Evolutionary conservation across 78 protist genomes (phyloP).

Genomic region (Tieghemostelium lacteum): DNA sequence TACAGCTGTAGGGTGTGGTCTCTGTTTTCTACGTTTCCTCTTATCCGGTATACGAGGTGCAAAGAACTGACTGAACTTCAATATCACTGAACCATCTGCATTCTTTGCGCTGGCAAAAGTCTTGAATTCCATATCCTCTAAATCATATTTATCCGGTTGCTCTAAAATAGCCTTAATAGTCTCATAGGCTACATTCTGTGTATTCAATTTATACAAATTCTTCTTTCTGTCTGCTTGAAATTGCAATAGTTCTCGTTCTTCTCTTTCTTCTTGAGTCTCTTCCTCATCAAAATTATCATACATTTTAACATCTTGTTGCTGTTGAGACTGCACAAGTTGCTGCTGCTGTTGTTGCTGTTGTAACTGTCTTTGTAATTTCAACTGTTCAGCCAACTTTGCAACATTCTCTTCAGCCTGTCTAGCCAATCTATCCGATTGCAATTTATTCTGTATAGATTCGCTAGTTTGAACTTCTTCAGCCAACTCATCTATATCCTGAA

Average conservation of each 20-base stretch:
- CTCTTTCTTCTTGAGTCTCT: background rate
- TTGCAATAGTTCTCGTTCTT: background rate
- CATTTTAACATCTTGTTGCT: background rate
- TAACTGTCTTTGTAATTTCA: background rate
- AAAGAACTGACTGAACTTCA: constrained; percentile 52
- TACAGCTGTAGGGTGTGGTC: too few species aligned
- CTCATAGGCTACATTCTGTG: background rate
- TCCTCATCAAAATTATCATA: constrained; percentile 3
- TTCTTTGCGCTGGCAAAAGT: constrained; percentile 35
- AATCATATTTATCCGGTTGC: background rate
- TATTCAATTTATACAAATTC: constrained; percentile 24
- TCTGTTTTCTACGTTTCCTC: constrained; percentile 9
- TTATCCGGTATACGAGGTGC: constrained; percentile 57
- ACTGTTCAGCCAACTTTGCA: constrained; percentile 15
- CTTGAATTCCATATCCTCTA: constrained; percentile 43
- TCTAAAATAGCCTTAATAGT: constrained; percentile 14
- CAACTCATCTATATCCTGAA: constrained; percentile 50
- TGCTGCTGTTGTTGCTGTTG: background rate
- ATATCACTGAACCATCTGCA: constrained; percentile 15
- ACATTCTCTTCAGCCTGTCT: constrained; percentile 46
- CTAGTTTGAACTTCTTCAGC: constrained; percentile 31
- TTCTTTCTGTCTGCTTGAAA: background rate
- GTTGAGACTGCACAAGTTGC: background rate
- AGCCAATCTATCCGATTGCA: constrained; percentile 55
- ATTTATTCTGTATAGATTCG: constrained; percentile 35